Evolutionary conservation across 164 flowering plant genomes (phyloP).

Genomic region (Annona squamosa): DNA sequence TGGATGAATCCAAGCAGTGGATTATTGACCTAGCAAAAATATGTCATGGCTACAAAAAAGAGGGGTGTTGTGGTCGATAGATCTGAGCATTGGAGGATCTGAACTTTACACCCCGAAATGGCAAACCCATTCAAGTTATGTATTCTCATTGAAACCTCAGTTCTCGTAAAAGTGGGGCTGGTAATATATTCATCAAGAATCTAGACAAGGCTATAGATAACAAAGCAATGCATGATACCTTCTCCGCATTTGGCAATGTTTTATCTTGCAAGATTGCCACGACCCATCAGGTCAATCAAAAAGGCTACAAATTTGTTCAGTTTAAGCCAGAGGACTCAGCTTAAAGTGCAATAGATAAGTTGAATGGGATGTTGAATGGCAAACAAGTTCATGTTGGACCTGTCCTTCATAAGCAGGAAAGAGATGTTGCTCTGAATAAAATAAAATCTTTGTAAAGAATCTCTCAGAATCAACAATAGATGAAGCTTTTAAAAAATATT

Average conservation of each 20-base stretch:
- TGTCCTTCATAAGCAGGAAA: constrained; percentile 64
- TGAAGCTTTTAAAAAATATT: constrained; percentile 40
- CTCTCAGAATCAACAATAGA: constrained; percentile 54
- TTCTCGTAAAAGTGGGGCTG: constrained; percentile 64
- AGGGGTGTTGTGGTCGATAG: too few species aligned
- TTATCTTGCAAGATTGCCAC: constrained; percentile 68
- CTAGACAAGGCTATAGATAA: constrained; percentile 68
- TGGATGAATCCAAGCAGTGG: too few species aligned
- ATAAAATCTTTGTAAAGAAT: constrained; percentile 55
- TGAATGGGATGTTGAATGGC: constrained; percentile 76
- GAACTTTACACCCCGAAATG: constrained; percentile 58
- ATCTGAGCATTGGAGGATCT: constrained; percentile 49
- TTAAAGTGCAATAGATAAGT: constrained; percentile 63
- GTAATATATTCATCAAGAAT: constrained; percentile 68
- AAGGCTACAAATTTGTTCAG: constrained; percentile 75
- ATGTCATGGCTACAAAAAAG: too few species aligned
- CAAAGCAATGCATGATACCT: constrained; percentile 67
- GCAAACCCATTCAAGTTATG: constrained; percentile 64
- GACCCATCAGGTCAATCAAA: constrained; percentile 53
- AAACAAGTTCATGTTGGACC: constrained; percentile 74
- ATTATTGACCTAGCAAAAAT: too few species aligned
- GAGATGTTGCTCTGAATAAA: constrained; percentile 34
- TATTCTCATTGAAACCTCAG: constrained; percentile 75
- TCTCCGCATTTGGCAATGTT: constrained; percentile 59
- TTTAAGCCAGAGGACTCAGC: constrained; percentile 58